Evolutionary conservation across 345 rosid genomes (phyloP).

Genomic region (Pseudoturritis turrita): DNA sequence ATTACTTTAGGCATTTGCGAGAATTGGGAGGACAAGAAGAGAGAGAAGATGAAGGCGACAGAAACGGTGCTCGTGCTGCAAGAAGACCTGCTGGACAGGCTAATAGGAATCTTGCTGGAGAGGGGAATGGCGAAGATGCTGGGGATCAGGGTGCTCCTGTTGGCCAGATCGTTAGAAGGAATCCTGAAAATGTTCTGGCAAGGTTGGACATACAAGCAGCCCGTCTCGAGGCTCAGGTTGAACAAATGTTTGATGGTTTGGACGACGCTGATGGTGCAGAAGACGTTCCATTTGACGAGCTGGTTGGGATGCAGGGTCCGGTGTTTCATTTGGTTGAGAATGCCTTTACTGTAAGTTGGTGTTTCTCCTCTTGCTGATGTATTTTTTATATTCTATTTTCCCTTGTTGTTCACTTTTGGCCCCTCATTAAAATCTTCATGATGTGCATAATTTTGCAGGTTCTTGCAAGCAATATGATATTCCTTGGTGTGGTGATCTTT

Average conservation of each 20-base stretch:
- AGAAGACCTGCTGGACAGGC: conserved; percentile 69
- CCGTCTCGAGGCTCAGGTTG: conserved; percentile 98
- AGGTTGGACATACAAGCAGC: conserved; percentile 99
- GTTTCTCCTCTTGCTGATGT: neutral
- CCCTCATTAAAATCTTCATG: neutral
- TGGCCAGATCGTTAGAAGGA: conserved; percentile 69
- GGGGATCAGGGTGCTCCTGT: conserved; percentile 76
- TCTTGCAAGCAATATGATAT: conserved; percentile 96
- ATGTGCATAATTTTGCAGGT: conserved; percentile 55
- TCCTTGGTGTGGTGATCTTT: conserved; percentile 93
- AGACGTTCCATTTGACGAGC: conserved; percentile 99
- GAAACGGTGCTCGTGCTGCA: conserved; percentile 86
- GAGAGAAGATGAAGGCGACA: conserved; percentile 89
- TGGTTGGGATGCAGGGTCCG: conserved; percentile 99
- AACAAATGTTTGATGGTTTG: conserved; percentile 98
- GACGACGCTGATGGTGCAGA: conserved; percentile 99
- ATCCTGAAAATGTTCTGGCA: conserved; percentile 97
- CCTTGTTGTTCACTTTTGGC: neutral
- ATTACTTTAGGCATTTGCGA: conserved; percentile 88
- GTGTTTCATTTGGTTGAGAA: conserved; percentile 99
- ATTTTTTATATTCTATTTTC: neutral
- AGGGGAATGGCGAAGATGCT: conserved; percentile 78
- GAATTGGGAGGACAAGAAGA: conserved; percentile 97
- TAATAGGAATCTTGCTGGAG: conserved; percentile 77
- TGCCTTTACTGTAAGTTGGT: conserved; percentile 90